phyloP scores from a whole-genome alignment of 2,329 filamentous ascomycete species.

The Aspergillus persii region DNA sequence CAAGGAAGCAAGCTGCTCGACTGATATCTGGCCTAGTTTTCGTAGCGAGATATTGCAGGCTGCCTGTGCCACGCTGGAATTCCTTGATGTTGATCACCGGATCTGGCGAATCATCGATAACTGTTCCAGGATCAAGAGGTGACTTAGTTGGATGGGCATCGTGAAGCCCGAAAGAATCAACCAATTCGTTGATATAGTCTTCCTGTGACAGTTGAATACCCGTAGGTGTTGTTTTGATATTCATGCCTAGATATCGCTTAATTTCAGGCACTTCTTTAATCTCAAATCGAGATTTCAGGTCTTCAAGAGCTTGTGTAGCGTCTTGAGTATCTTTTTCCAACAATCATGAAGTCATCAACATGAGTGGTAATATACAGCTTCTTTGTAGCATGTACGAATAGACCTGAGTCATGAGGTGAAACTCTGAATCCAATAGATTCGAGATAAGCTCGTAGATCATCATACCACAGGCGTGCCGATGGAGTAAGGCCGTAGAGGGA shows the following conservation, averaged over 20 bases:
- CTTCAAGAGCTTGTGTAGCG: neutral
- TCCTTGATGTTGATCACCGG: neutral
- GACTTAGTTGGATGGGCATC: neutral
- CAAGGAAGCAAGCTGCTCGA: slow-evolving; percentile 1
- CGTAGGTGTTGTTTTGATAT: neutral
- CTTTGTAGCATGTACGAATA: neutral
- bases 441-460: neutral
- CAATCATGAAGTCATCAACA: slow-evolving; percentile 1
- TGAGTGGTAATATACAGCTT: neutral
- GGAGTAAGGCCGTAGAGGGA: neutral
- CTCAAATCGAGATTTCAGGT: neutral
- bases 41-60: neutral
- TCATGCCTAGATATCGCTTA: neutral
- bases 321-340: neutral
- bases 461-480: neutral
- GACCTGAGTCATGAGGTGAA: neutral
- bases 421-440: neutral
- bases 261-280: slow-evolving; percentile 1
- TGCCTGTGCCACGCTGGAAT: neutral
- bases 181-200: neutral
- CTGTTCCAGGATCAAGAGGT: neutral
- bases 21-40: slow-evolving; percentile 2
- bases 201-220: neutral
- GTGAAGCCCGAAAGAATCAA: neutral
- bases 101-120: neutral